A percentile compares a stretch with the other conserved stretches of the same genome.
Conservation (phyloP, 2,329 filamentous ascomycete species). For the Fusarium metavorans region DNA sequence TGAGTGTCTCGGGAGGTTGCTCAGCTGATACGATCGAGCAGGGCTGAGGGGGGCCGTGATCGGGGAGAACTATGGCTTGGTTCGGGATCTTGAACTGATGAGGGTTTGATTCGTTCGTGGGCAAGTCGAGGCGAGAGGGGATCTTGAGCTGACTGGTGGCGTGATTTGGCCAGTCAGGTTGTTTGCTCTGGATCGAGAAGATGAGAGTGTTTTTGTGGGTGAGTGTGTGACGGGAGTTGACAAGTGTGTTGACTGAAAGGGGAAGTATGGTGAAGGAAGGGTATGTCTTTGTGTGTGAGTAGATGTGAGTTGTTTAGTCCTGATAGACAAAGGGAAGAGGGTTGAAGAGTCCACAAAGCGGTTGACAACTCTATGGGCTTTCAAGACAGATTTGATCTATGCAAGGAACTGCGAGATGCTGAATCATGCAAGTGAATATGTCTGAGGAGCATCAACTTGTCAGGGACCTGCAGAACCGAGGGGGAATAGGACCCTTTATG, state of each 20-base stretch:
- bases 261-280: neutral
- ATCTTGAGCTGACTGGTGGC: neutral
- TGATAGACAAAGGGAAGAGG: neutral
- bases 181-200: neutral
- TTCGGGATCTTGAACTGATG: neutral
- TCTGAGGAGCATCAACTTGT: neutral
- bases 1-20: slow-evolving; percentile 42
- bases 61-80: neutral
- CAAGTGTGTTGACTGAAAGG: neutral
- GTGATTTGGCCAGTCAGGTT: slow-evolving; percentile 10
- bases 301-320: neutral
- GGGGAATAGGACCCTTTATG: slow-evolving; percentile 28
- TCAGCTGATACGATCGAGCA: slow-evolving; percentile 36
- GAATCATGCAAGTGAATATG: neutral
- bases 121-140: neutral
- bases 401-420: neutral
- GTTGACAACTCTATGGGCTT: neutral
- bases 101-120: neutral
- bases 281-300: neutral
- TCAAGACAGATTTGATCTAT: neutral
- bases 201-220: neutral
- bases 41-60: neutral
- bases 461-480: neutral
- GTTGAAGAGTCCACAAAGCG: neutral
- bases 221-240: neutral